Conservation (phyloP, 805 yeast genomes). For the Ogataea minuta region DNA sequence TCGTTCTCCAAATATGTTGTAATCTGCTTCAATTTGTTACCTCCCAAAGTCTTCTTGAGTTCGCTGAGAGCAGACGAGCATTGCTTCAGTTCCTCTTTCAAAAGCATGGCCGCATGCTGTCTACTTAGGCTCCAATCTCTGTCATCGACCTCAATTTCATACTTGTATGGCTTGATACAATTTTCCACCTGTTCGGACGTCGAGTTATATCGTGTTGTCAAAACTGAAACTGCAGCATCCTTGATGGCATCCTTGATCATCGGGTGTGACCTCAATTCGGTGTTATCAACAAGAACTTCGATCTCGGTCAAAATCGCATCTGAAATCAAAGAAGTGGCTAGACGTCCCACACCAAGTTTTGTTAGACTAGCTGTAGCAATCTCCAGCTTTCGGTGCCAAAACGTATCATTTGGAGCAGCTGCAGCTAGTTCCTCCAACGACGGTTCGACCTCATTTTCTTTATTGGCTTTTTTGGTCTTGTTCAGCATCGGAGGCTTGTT, state of each 20-base stretch:
- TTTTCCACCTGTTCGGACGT: slow-evolving; percentile 99
- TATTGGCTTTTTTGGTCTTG: slow-evolving; percentile 13
- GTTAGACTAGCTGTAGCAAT: slow-evolving; percentile 80
- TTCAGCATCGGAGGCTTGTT: slow-evolving; percentile 50
- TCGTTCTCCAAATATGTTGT: slow-evolving; percentile 64
- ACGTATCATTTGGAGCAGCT: slow-evolving; percentile 63
- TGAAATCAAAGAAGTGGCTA: slow-evolving; percentile 79
- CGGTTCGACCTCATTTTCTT: slow-evolving; percentile 36
- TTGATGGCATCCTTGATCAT: slow-evolving; percentile 75
- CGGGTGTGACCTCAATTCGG: slow-evolving; percentile 84
- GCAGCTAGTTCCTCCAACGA: slow-evolving; percentile 54
- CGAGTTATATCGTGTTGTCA: slow-evolving; percentile 75
- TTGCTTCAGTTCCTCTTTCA: slow-evolving; percentile 84
- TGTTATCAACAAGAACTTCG: slow-evolving; percentile 65
- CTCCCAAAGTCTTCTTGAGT: slow-evolving; percentile 73
- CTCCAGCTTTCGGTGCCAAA: slow-evolving; percentile 88
- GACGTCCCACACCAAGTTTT: slow-evolving; percentile 89
- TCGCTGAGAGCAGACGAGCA: slow-evolving; percentile 62
- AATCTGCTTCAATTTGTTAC: slow-evolving; percentile 79
- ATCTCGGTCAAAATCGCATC: slow-evolving; percentile 78
- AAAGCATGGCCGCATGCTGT: slow-evolving; percentile 68
- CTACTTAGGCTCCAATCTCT: slow-evolving; percentile 86
- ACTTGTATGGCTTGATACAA: slow-evolving; percentile 96
- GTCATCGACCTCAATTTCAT: slow-evolving; percentile 94
- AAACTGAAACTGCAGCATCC: slow-evolving; percentile 80